Percentiles rank a stretch among this genome's conserved stretches.
phyloP scores from a whole-genome alignment of 768 basidiomycete genomes.

The Macrolepiota dolichaula region DNA sequence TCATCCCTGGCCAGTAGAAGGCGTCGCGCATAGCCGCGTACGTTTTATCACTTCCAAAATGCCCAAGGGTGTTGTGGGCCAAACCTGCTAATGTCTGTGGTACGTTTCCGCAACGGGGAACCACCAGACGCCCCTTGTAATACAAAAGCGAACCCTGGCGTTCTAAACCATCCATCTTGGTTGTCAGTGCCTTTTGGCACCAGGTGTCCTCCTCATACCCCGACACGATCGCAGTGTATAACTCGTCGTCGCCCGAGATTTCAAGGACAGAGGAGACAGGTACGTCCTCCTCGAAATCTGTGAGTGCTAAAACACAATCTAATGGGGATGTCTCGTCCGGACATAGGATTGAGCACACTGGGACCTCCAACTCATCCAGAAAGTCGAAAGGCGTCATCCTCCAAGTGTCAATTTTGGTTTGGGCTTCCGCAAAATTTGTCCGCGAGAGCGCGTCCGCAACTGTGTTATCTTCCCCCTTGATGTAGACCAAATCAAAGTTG shows the following conservation, averaged over 20 bases:
- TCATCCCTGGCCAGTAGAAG: constrained; percentile 36
- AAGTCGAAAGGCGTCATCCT: constrained; percentile 15
- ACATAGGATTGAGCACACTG: constrained; percentile 15
- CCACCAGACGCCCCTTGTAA: constrained; percentile 19
- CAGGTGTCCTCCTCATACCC: not conserved
- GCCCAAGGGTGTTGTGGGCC: constrained; percentile 26
- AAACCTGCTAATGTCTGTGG: constrained; percentile 21
- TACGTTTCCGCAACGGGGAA: constrained; percentile 22
- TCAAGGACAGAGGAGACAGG: not conserved
- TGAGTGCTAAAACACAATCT: too few relatives aligned
- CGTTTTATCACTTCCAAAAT: constrained; percentile 33
- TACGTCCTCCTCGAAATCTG: too few relatives aligned
- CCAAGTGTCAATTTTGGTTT: not conserved
- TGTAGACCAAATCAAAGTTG: constrained; percentile 29
- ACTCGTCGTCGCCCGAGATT: not conserved
- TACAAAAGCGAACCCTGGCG: constrained; percentile 19
- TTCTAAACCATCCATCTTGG: not conserved
- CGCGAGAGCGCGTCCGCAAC: constrained; percentile 33
- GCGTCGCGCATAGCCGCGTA: constrained; percentile 19
- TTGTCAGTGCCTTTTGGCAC: not conserved
- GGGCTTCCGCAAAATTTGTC: not conserved
- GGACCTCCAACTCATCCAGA: constrained; percentile 31
- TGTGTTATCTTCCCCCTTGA: constrained; percentile 29
- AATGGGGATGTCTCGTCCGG: too few relatives aligned
- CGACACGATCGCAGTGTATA: not conserved